These are phyloP conservation scores for Leishmania mexicana DNA, from an alignment of 208 protist species.

Conservation along the genomic window DNA sequence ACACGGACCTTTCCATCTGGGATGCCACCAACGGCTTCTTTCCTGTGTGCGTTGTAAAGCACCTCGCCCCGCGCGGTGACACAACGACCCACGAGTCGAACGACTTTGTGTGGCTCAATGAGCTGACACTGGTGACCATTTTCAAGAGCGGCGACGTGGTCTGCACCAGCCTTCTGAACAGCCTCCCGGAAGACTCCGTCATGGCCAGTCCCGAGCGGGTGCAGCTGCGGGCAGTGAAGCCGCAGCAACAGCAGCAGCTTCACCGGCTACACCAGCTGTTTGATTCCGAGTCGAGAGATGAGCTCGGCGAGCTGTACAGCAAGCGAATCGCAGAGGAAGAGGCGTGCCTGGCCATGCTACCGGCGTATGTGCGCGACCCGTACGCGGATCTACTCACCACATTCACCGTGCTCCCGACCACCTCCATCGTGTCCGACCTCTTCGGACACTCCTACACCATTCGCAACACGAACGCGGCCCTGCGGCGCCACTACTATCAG, in stretches of 20 bases:
- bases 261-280: neutral
- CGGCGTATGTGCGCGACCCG: slow-evolving; percentile 30
- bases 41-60: slow-evolving; percentile 56
- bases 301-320: slow-evolving; percentile 17
- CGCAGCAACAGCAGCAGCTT: slow-evolving; percentile 16
- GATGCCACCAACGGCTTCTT: slow-evolving; percentile 70
- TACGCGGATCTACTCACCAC: slow-evolving; percentile 56
- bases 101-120: slow-evolving; percentile 85
- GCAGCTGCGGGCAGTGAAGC: slow-evolving; percentile 1
- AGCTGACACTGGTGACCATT: slow-evolving; percentile 69
- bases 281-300: slow-evolving; percentile 8
- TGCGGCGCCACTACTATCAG: slow-evolving; percentile 48
- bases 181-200: slow-evolving; percentile 28
- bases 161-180: slow-evolving; percentile 64
- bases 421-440: slow-evolving; percentile 55
- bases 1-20: slow-evolving; percentile 77
- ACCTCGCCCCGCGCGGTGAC: slow-evolving; percentile 17
- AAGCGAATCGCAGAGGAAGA: slow-evolving; percentile 20
- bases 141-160: slow-evolving; percentile 71
- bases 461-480: slow-evolving; percentile 49
- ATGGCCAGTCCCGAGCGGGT: slow-evolving; percentile 6
- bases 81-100: slow-evolving; percentile 38
- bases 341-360: slow-evolving; percentile 17
- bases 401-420: slow-evolving; percentile 63
- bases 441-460: slow-evolving; percentile 68